phyloP scores from a whole-genome alignment of 331 rosid genomes.

The Quercus tomentella region DNA sequence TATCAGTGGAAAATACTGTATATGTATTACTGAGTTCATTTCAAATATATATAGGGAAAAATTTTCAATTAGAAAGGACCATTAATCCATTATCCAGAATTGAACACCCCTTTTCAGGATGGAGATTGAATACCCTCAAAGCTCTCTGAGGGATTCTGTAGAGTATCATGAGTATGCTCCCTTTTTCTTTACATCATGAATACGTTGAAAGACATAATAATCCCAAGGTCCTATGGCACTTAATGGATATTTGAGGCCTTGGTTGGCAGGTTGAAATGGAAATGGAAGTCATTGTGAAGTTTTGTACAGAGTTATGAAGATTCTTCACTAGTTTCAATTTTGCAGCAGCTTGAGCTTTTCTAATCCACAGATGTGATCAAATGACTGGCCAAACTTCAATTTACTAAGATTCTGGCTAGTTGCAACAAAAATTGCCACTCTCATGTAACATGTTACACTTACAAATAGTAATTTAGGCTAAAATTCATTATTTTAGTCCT shows the following conservation, averaged over 20 bases:
- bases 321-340: neutral
- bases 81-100: neutral
- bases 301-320: neutral
- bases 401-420: too few species aligned
- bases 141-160: neutral
- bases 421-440: too few species aligned
- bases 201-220: neutral
- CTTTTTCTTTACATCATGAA: neutral
- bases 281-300: neutral
- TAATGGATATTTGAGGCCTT: neutral
- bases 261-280: neutral
- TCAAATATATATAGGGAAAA: neutral
- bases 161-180: neutral
- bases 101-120: too few species aligned
- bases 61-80: neutral
- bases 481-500: too few species aligned
- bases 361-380: too few species aligned
- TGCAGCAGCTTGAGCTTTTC: neutral
- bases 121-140: neutral
- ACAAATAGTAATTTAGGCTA: too few species aligned
- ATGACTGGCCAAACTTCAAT: too few species aligned
- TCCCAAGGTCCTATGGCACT: neutral
- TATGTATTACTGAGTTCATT: neutral
- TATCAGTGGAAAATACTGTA: neutral
- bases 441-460: too few species aligned